A percentile compares a stretch with the other conserved stretches of the same genome.
Conservation (phyloP, 2,329 filamentous ascomycete species). For the Davidsoniella eucalypti region DNA sequence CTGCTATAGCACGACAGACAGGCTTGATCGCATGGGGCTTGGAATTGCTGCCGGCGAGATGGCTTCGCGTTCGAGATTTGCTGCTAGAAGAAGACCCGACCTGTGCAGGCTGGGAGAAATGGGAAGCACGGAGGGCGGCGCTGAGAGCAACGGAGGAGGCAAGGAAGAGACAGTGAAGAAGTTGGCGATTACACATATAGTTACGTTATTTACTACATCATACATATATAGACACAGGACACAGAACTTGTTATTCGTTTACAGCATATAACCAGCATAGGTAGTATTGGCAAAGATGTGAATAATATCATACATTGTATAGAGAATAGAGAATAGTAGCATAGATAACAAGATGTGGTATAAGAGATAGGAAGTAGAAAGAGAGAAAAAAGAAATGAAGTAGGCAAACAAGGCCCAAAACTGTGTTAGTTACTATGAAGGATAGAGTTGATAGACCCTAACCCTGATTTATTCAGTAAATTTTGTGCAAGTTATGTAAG, state of each 20-base stretch:
- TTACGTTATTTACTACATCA: not conserved
- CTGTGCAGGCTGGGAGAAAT: constrained; percentile 87
- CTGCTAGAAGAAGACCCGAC: constrained; percentile 75
- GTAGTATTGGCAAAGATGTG: not conserved
- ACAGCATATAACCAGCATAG: not conserved
- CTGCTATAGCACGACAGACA: constrained; percentile 44
- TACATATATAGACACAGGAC: not conserved
- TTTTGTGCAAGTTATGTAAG: not conserved
- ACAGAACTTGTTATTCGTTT: not conserved
- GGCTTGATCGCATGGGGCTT: constrained; percentile 61
- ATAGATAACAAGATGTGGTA: no score
- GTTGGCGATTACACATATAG: not conserved
- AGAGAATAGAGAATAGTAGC: not conserved
- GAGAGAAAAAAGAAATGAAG: no score
- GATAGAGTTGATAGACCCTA: not conserved
- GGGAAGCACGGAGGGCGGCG: constrained; percentile 43
- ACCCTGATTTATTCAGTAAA: not conserved
- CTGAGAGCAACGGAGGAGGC: constrained; percentile 20
- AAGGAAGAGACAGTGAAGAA: constrained; percentile 5
- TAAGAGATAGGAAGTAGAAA: no score
- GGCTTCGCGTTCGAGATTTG: constrained; percentile 64
- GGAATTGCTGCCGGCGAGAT: constrained; percentile 44
- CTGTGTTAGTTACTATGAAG: not conserved
- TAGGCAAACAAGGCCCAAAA: no score
- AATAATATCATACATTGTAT: not conserved